Evolutionary conservation across 352 stramenopile genomes (phyloP), one percentile per base, ranked within the genome.

Genomic region (Phytophthora fragariaefolia): DNA sequence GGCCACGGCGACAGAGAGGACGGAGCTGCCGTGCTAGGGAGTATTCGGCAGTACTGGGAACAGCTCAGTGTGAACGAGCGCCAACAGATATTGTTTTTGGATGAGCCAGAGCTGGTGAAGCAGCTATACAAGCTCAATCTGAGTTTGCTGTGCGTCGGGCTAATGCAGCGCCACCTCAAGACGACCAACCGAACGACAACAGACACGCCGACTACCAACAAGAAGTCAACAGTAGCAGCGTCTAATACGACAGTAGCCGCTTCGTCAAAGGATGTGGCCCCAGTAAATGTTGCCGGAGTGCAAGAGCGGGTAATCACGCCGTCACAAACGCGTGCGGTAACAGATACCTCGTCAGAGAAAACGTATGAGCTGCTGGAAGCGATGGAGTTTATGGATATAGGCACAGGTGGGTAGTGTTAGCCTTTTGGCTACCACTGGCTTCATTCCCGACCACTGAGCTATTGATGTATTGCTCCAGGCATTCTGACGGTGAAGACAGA

Each of bases 381-480:
- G 12, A 95, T 95, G 87, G 87, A 95, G 66, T 95, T 95, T 52
- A 93, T 95, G 87, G 85, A 95, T 66, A 87, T 95, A 50, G 81
- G 82, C 57, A 95, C 87, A 40, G 84, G 84, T 83, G 66, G 10
- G 54, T 3, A 60, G 13, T 3, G 7, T 45, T 9, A 9, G 5
- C 9, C 28, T 20, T 12, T 20, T 45, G 17, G 7, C 17, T 45
- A 10, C 36, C 22, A 17, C 22, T 42, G 34, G 10, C 12, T 1
- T 5, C 8, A 15, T 42, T 0, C 17, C 22, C 18, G 8, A 24
- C 6, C n/a, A 22, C 23, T 13, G 34, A 30, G 34, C 23, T 71
- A 12, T 34, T 48, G 49, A 4, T 43, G 8, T 23, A 55, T 28
- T 30, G 8, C 28, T 56, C n/a, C 18, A 87, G 82, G 82, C 32